Evolutionary conservation across 2,329 filamentous ascomycete species (phyloP), one percentile per base, ranked within the genome.

Genomic region (Aspergillus vadensis): DNA sequence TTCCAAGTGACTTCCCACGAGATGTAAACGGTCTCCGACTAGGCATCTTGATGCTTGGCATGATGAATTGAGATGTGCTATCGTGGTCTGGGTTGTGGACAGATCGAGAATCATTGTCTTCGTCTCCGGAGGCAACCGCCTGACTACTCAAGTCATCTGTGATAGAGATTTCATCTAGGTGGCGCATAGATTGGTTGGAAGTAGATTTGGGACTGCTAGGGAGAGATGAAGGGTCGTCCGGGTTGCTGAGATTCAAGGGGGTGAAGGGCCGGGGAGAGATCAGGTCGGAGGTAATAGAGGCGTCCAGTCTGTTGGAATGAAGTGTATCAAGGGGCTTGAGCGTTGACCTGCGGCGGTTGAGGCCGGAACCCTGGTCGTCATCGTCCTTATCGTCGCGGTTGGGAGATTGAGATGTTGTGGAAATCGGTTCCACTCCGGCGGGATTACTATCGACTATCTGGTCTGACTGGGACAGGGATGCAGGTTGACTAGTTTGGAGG

Each of bases 41-140:
- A 3, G 95, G 94, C 86, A 99, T 95, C 63, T 86, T 88, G 69
- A 99, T 89, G 71, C 92, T 97, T 5, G 95, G 95, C 95, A 99
- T 99, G 62, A 99, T 91, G n/a, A 99, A 84, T 75, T 98, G 93
- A n/a, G 80, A 79, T 12, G 78, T 69, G 70, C 79, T 75, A 61
- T 77, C 76, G 27, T 72, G 69, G 3, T 62, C 66, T 32, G 74
- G 57, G 52, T 70, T 69, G 9, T 69, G 68, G 8, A 73, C 72
- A 7, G 64, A 67, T 9, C 61, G 57, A 12, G 61, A 54, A 17
- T 72, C 71, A 38, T 80, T 82, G 72, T 85, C 88, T 70, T 86
- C 80, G 67, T 88, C 79, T 64, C 82, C 78, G 69, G 83, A 86
- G 15, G 76, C 78, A 15, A 86, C 73, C 3, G 80, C 82, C 67